Conservation (phyloP, 805 yeast genomes). For the Soucietia sequanensis region DNA sequence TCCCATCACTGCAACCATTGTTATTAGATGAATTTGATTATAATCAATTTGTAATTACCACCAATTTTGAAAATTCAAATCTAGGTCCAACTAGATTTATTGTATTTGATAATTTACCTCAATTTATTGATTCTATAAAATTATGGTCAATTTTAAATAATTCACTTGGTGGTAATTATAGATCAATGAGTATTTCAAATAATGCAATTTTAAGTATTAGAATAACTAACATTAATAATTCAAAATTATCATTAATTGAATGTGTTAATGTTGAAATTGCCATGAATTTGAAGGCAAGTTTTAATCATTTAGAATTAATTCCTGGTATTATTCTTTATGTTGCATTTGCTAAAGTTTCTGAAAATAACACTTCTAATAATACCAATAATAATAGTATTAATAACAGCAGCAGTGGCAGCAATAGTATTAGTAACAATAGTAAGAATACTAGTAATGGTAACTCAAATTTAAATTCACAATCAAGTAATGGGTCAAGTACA, state of each 20-base stretch:
- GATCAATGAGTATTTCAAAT: slow-evolving; percentile 11
- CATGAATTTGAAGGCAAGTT: slow-evolving; percentile 69
- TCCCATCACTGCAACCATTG: slow-evolving; percentile 16
- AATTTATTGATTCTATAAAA: slow-evolving; percentile 54
- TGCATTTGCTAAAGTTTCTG: slow-evolving; percentile 75
- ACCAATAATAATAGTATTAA: slow-evolving; percentile 2
- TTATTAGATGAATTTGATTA: slow-evolving; percentile 61
- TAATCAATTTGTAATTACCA: slow-evolving; percentile 57
- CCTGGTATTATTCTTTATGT: slow-evolving; percentile 76
- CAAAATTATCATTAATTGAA: slow-evolving; percentile 53
- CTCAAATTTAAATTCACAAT: slow-evolving; percentile 3
- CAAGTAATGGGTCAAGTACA: slow-evolving; percentile 24
- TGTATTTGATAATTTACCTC: slow-evolving; percentile 79
- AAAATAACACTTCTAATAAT: no score
- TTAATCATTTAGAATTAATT: slow-evolving; percentile 79
- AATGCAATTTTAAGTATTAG: slow-evolving; percentile 18
- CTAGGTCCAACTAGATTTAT: slow-evolving; percentile 77
- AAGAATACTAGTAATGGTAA: slow-evolving; percentile 5
- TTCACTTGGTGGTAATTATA: slow-evolving; percentile 16
- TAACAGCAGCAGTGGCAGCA: slow-evolving; percentile 17
- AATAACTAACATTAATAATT: slow-evolving; percentile 16
- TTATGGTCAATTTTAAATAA: slow-evolving; percentile 24
- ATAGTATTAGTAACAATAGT: slow-evolving; percentile 8
- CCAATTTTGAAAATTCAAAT: slow-evolving; percentile 67
- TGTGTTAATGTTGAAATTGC: slow-evolving; percentile 74